A percentile compares a stretch with the other conserved stretches of the same genome.
Evolutionary conservation across 805 yeast genomes (phyloP).

Genomic region (Starmerella vitae): DNA sequence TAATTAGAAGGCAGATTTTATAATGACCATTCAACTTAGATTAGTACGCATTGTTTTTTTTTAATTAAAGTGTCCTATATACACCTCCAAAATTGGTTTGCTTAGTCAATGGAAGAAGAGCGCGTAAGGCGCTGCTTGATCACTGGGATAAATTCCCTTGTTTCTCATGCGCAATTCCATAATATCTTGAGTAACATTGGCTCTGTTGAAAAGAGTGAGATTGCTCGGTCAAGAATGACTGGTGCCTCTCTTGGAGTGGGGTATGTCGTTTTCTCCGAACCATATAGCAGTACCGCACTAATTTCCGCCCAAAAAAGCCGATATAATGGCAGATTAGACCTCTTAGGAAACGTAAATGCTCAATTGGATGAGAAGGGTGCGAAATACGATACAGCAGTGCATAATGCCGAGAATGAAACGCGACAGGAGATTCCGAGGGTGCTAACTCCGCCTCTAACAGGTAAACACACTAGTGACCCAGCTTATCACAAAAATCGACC

Average conservation of each 20-base stretch:
- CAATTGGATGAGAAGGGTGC: neutral
- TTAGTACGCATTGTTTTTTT: too few relatives aligned
- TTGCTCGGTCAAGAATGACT: constrained; percentile 5
- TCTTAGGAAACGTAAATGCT: neutral
- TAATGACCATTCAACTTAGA: too few relatives aligned
- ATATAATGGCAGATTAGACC: neutral
- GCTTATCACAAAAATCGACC: too few relatives aligned
- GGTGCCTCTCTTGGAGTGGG: constrained; percentile 15
- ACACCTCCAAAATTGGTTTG: too few relatives aligned
- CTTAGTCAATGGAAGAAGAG: too few relatives aligned
- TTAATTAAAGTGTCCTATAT: too few relatives aligned
- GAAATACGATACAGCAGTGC: neutral
- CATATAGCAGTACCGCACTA: neutral
- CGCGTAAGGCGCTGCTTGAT: constrained; percentile 4
- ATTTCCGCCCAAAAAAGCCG: neutral
- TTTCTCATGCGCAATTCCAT: constrained; percentile 6
- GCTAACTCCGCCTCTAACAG: too few relatives aligned
- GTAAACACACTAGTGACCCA: too few relatives aligned
- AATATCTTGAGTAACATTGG: constrained; percentile 5
- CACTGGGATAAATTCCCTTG: constrained; percentile 5
- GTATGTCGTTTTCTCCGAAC: constrained; percentile 3
- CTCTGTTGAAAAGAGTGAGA: constrained; percentile 3
- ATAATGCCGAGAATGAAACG: constrained; percentile 1
- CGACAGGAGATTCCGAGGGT: too few relatives aligned
- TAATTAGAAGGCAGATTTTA: too few relatives aligned